A percentile compares a stretch with the other conserved stretches of the same genome.
These are phyloP conservation scores for Cladosporium sp. DNA, from an alignment of 2,329 filamentous ascomycete species.

Conservation along the genomic window DNA sequence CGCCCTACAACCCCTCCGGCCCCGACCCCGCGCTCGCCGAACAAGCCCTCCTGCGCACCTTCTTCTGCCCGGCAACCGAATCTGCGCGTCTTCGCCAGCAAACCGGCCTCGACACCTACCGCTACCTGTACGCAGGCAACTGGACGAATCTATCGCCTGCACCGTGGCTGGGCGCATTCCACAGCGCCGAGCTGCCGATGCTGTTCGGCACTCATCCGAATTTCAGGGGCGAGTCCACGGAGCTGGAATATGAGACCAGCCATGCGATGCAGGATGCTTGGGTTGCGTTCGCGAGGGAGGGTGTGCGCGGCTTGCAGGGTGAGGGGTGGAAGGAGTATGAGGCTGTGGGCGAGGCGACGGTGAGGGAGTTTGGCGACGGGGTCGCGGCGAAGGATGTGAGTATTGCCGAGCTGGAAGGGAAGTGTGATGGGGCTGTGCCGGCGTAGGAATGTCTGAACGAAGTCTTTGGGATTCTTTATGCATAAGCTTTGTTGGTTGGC, in stretches of 20 bases:
- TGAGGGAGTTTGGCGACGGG: constrained; percentile 23
- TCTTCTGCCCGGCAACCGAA: constrained; percentile 16
- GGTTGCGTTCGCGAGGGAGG: constrained; percentile 19
- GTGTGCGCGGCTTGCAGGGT: constrained; percentile 20
- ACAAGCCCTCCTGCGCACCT: constrained; percentile 22
- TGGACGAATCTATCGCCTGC: constrained; percentile 23
- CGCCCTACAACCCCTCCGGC: constrained; percentile 13
- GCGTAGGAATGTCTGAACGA: not conserved
- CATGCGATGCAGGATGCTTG: constrained; percentile 22
- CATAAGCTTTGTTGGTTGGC: too few relatives aligned
- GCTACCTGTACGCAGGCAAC: constrained; percentile 27
- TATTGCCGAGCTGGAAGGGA: constrained; percentile 17
- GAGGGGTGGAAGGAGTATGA: constrained; percentile 19
- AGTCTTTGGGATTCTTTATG: too few relatives aligned
- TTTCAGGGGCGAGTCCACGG: constrained; percentile 15
- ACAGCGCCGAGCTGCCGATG: constrained; percentile 27
- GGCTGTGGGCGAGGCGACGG: constrained; percentile 15
- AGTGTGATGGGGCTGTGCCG: constrained; percentile 19
- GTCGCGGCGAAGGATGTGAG: constrained; percentile 26
- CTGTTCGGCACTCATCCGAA: constrained; percentile 21
- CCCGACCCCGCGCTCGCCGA: constrained; percentile 8
- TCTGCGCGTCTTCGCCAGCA: constrained; percentile 16
- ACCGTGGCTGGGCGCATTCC: constrained; percentile 27
- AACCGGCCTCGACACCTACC: constrained; percentile 18
- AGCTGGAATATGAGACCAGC: constrained; percentile 16